Conservation (phyloP, 345 rosid species). For the Rhodomyrtus tomentosa region DNA sequence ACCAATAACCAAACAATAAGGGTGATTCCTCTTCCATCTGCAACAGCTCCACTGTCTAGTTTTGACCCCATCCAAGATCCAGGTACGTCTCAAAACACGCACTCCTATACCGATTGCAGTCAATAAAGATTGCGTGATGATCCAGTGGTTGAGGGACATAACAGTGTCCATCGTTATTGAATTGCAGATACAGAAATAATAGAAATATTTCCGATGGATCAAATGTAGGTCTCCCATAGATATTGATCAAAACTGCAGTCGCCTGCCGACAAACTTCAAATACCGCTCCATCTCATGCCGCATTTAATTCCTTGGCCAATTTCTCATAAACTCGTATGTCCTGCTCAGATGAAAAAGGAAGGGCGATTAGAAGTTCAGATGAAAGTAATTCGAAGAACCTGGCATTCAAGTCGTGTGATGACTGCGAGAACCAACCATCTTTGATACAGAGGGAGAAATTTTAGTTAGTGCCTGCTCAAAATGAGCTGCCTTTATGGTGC, state of each 20-base stretch:
- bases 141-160: no score
- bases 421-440: constrained; percentile 23
- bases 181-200: no score
- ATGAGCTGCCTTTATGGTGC: constrained; percentile 43
- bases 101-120: no score
- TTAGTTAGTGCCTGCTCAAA: constrained; percentile 46
- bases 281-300: not conserved
- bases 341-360: not conserved
- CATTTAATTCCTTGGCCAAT: not conserved
- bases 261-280: not conserved
- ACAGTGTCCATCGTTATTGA: no score
- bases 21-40: no score
- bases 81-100: no score
- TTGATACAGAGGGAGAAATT: constrained; percentile 52
- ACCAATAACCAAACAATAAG: no score
- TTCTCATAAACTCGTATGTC: not conserved
- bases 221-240: no score
- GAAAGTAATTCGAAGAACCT: not conserved
- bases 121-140: no score
- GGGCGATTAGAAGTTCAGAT: not conserved
- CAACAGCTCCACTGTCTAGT: no score
- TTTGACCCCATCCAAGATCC: no score
- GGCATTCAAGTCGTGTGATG: not conserved
- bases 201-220: no score
- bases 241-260: not conserved